phyloP scores from a whole-genome alignment of 2,329 filamentous ascomycete species.

The Lithohypha guttulata region DNA sequence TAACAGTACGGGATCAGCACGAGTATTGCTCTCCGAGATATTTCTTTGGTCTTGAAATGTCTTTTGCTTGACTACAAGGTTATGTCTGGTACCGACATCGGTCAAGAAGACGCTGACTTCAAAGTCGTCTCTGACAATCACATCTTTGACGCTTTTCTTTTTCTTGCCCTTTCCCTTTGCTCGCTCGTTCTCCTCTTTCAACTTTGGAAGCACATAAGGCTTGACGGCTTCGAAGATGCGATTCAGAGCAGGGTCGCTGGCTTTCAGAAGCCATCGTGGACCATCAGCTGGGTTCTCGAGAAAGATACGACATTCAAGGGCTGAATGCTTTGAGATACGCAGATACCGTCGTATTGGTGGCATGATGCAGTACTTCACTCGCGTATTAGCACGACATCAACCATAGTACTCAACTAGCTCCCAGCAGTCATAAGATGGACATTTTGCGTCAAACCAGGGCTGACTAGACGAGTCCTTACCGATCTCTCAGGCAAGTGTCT shows the following conservation, averaged over 20 bases:
- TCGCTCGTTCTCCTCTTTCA: slow-evolving; percentile 69
- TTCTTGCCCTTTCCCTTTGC: slow-evolving; percentile 55
- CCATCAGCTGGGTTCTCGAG: slow-evolving; percentile 78
- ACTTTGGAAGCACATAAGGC: slow-evolving; percentile 77
- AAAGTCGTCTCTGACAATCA: slow-evolving; percentile 79
- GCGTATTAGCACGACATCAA: neutral
- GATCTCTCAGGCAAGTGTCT: too few species aligned
- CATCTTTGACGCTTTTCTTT: slow-evolving; percentile 77
- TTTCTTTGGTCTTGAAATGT: slow-evolving; percentile 50
- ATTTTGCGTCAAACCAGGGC: too few species aligned
- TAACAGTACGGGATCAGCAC: slow-evolving; percentile 31
- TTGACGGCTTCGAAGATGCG: slow-evolving; percentile 76
- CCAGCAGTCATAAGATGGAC: too few species aligned
- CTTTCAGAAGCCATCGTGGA: slow-evolving; percentile 72
- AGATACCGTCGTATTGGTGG: slow-evolving; percentile 48
- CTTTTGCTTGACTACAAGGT: slow-evolving; percentile 77
- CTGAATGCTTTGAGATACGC: slow-evolving; percentile 82
- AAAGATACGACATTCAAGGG: slow-evolving; percentile 94
- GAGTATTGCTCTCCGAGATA: slow-evolving; percentile 47
- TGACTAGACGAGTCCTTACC: too few species aligned
- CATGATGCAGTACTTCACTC: slow-evolving; percentile 9
- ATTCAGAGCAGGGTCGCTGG: slow-evolving; percentile 63
- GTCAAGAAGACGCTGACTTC: slow-evolving; percentile 91
- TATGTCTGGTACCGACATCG: slow-evolving; percentile 73
- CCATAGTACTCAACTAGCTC: neutral